A percentile compares a stretch with the other conserved stretches of the same genome.
phyloP scores from a whole-genome alignment of 1,284 basidiomycete species.

The Ganoderma lucidum region DNA sequence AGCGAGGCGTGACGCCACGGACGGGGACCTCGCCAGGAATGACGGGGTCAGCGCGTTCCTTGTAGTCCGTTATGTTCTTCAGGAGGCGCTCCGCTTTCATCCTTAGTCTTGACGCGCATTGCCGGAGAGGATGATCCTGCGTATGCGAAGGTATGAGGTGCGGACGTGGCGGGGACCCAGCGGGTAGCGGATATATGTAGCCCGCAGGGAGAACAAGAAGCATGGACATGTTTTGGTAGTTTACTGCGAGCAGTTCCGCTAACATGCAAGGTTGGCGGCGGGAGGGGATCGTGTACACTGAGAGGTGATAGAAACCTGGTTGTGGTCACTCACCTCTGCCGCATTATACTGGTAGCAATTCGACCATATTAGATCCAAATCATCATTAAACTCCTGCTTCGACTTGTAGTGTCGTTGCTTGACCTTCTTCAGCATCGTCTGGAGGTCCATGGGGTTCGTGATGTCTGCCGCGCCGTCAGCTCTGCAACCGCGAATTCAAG shows the following conservation, averaged over 20 bases:
- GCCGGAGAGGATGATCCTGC: slow-evolving; percentile 82
- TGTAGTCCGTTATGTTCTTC: slow-evolving; percentile 88
- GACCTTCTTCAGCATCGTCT: slow-evolving; percentile 92
- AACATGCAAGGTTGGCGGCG: no score
- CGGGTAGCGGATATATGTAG: no score
- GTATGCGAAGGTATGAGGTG: background rate
- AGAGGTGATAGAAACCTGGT: background rate
- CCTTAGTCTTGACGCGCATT: slow-evolving; percentile 79
- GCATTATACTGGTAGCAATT: slow-evolving; percentile 96
- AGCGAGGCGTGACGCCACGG: slow-evolving; percentile 35
- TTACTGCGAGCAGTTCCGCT: no score
- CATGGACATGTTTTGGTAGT: no score
- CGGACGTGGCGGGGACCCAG: no score
- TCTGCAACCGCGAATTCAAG: slow-evolving; percentile 13
- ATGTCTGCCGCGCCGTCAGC: slow-evolving; percentile 65
- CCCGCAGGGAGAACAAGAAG: no score
- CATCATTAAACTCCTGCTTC: slow-evolving; percentile 92
- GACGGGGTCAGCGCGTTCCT: slow-evolving; percentile 74
- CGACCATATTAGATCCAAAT: slow-evolving; percentile 96
- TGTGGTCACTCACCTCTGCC: slow-evolving; percentile 64
- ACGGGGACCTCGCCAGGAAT: slow-evolving; percentile 60
- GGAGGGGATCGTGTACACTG: no score
- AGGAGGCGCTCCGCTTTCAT: slow-evolving; percentile 86
- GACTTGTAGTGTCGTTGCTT: slow-evolving; percentile 92
- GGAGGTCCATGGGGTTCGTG: slow-evolving; percentile 92